Base-by-base conservation (phyloP, 2,329 filamentous ascomycete species). In the Orbilia javanica region DNA sequence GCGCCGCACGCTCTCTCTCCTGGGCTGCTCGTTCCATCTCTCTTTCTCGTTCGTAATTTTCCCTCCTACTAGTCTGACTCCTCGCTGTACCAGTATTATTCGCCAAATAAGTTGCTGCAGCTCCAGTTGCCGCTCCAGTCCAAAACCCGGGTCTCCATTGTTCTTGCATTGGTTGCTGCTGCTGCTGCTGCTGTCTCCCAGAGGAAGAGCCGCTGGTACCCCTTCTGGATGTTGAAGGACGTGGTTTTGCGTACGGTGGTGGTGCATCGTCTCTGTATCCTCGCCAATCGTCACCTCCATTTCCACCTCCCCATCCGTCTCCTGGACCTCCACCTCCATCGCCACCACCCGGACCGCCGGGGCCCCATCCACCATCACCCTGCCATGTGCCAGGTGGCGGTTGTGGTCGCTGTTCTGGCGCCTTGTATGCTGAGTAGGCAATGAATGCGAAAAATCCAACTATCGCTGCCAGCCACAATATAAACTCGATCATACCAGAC, bases 61-160 rank as follows among this genome's bases (percentile, higher is more conserved):
- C 66, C 42, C 53, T 60, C 15, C 55, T 29, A 18, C 42, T 63
- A 13, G 53, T 42, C 31, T 71, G 67, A 1, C 27, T 44, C 22
- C 67, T 60, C 22, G 18, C 7, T 7, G 34, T 25, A 7, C 65
- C 52, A 1, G 44, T 22, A 29, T 67, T 77, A 67, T 77, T 77
- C 46, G 48, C 39, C 42, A 77, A 7, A 46, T 77, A 77, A 5
- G 48, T 50, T 15, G 64, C 68, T 29, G 75, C 68, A 0, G 75
- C 75, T 5, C 75, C 75, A 3, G 75, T 69, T n/a, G 75, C 75
- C 0, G 75, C 75, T 7, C 75, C 75, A 6, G 75, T 68, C 75
- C 75, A 79, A 50, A 79, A 79, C n/a, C 75, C 75, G 10, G 75
- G 75, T 34, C 68, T 62, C 68, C 68, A 79, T 13, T 69, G 62